phyloP scores from a whole-genome alignment of 352 stramenopile species.

The Phytophthora aleatoria region DNA sequence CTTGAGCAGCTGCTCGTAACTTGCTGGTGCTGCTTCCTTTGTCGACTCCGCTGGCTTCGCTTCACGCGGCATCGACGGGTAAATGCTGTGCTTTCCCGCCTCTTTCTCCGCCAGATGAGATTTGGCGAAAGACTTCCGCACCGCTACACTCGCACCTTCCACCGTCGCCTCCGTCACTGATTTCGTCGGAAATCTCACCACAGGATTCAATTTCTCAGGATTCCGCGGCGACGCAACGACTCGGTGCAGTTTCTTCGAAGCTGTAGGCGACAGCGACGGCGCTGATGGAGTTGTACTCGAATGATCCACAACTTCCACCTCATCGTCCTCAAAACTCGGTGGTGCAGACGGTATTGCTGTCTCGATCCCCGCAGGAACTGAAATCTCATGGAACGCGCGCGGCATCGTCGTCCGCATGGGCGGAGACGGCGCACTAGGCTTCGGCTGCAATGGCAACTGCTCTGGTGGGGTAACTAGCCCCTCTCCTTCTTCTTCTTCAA shows the following conservation, averaged over 20 bases:
- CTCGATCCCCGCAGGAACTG: slow-evolving; percentile 5
- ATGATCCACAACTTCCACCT: slow-evolving; percentile 13
- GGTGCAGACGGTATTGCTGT: slow-evolving; percentile 34
- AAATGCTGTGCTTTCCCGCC: slow-evolving; percentile 37
- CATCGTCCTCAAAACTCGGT: slow-evolving; percentile 28
- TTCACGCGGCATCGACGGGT: slow-evolving; percentile 42
- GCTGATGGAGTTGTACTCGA: slow-evolving; percentile 32
- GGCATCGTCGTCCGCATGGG: slow-evolving; percentile 26
- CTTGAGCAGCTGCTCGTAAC: slow-evolving; percentile 42
- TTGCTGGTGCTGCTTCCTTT: slow-evolving; percentile 10
- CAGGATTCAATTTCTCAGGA: slow-evolving; percentile 25
- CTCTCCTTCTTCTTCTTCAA: slow-evolving; percentile 30
- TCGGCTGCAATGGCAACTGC: slow-evolving; percentile 14
- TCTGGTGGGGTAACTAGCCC: background rate
- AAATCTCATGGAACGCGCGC: slow-evolving; percentile 37
- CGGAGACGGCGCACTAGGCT: slow-evolving; percentile 20
- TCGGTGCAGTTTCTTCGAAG: slow-evolving; percentile 46
- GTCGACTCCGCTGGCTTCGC: slow-evolving; percentile 2
- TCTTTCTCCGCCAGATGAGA: slow-evolving; percentile 40
- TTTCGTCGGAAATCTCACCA: slow-evolving; percentile 21
- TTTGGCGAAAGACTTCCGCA: slow-evolving; percentile 59
- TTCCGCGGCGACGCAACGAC: slow-evolving; percentile 17
- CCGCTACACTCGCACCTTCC: slow-evolving; percentile 35
- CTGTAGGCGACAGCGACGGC: slow-evolving; percentile 52
- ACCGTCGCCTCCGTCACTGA: slow-evolving; percentile 9